These are phyloP conservation scores for Stylonectria norvegica DNA, from an alignment of 2,329 filamentous ascomycete species.

Conservation along the genomic window DNA sequence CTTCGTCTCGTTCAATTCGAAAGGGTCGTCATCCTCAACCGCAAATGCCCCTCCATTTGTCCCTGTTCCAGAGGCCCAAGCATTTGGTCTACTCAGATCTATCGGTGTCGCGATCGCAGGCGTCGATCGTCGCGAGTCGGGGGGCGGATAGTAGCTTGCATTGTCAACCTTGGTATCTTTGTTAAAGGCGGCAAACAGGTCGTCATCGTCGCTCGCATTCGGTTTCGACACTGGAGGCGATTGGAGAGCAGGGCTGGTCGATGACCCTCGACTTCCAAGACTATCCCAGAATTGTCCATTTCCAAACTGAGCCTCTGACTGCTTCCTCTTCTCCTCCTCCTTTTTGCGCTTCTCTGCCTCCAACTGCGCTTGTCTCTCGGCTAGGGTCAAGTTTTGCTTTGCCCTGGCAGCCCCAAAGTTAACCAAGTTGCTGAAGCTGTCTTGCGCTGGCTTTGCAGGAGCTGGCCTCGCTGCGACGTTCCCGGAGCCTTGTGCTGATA, in stretches of 20 bases:
- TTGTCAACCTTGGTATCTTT: constrained; percentile 65
- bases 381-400: constrained; percentile 69
- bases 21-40: constrained; percentile 81
- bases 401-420: constrained; percentile 55
- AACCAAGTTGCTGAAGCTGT: constrained; percentile 77
- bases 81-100: constrained; percentile 51
- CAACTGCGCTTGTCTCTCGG: constrained; percentile 70
- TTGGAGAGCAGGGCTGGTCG: constrained; percentile 28
- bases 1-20: constrained; percentile 69
- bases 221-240: constrained; percentile 14
- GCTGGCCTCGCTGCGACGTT: constrained; percentile 41
- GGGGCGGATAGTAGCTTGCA: constrained; percentile 60
- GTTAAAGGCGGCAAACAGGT: constrained; percentile 66
- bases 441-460: constrained; percentile 51
- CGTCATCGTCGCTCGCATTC: constrained; percentile 49
- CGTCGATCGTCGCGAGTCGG: constrained; percentile 42
- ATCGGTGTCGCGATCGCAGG: constrained; percentile 40
- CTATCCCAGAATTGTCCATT: constrained; percentile 73
- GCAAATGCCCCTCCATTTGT: constrained; percentile 38
- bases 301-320: constrained; percentile 75
- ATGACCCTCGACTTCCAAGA: constrained; percentile 55
- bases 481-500: constrained; percentile 49
- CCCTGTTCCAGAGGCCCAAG: constrained; percentile 42
- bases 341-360: constrained; percentile 66
- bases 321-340: constrained; percentile 68